A percentile compares a stretch with the other conserved stretches of the same genome.
Evolutionary conservation across 441 rosid species (phyloP).

Genomic region (Isatis lusitanica): DNA sequence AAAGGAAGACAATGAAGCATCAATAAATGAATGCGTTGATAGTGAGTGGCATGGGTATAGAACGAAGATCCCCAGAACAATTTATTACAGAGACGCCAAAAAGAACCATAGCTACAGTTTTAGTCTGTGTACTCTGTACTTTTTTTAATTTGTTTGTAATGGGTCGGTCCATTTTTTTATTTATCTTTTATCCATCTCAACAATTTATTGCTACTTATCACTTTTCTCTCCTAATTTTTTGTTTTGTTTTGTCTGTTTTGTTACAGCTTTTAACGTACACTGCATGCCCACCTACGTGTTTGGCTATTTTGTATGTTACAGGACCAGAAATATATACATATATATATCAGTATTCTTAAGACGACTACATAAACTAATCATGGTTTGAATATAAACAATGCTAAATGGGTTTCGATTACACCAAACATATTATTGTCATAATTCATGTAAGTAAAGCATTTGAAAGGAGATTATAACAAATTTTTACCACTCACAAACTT

Average conservation of each 20-base stretch:
- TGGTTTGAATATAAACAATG: not conserved
- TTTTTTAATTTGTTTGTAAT: not conserved
- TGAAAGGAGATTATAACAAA: no score
- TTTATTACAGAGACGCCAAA: conserved; percentile 36
- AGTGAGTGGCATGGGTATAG: conserved; percentile 26
- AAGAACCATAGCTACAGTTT: conserved; percentile 28
- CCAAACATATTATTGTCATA: not conserved
- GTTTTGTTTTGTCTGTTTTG: conserved; percentile 12
- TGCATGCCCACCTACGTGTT: conserved; percentile 34
- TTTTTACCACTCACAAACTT: no score
- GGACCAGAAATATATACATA: conserved; percentile 19
- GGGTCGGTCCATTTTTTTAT: conserved; percentile 27
- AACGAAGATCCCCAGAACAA: conserved; percentile 37
- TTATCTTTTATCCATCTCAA: not conserved
- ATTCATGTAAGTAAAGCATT: not conserved
- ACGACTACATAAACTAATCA: not conserved
- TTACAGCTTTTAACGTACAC: conserved; percentile 35
- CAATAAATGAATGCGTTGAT: conserved; percentile 32
- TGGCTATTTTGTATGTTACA: conserved; percentile 19
- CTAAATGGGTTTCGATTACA: no score
- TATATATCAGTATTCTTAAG: not conserved
- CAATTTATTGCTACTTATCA: conserved; percentile 12
- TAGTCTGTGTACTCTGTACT: conserved; percentile 33
- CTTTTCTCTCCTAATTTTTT: not conserved
- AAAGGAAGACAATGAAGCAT: conserved; percentile 28